Evolutionary conservation across 2,329 filamentous ascomycete species (phyloP), one percentile per base, ranked within the genome.

Genomic region (Penicillium hordei): DNA sequence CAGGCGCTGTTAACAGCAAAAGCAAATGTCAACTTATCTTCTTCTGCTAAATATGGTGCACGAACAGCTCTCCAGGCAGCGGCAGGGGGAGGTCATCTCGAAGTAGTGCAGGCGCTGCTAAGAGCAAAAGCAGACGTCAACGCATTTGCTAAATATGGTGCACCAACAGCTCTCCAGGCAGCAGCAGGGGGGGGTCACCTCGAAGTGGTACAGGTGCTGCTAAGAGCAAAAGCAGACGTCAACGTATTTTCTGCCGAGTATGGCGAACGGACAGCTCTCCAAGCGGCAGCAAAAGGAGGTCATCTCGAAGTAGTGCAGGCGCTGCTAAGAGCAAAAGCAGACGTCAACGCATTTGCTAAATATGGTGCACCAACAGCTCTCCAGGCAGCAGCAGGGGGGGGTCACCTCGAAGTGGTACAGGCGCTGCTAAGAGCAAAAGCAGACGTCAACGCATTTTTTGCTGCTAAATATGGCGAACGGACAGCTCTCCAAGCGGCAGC

Each of bases 201-300:
- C 7, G 0, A n/a, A 0, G 23, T 44, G 15, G 42, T 44, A 4
- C 8, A 44, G 2, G 5, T 9, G 6, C 42, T 44, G 0, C 23
- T 44, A n/a, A 23, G 1, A 7, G 23, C 15, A 6, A 27, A 12
- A 1, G 40, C 40, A 27, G 23, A 27, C 2, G 23, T n/a, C 8
- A 27, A 43, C 15, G 4, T 15, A 15, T 2, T 3, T 42, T 13
- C 21, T 13, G 3, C 19, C 23, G 21, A 2, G 6, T 4, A 1
- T 13, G 4, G 6, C 3, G 38, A 19, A 4, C 10, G 0, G 7
- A 21, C 19, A 23, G 19, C 38, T 13, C 19, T 40, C 4, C 19
- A 40, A 40, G 43, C 33, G 13, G 50, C 51, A 45, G 51, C 50
- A 17, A 27, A 4, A 38, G n/a, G 7, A 5, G 55, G 55, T 8